Evolutionary conservation across 176 grass and related monocot species (phyloP), one percentile per base, ranked within the genome.

Genomic region (Raddia guianensis): DNA sequence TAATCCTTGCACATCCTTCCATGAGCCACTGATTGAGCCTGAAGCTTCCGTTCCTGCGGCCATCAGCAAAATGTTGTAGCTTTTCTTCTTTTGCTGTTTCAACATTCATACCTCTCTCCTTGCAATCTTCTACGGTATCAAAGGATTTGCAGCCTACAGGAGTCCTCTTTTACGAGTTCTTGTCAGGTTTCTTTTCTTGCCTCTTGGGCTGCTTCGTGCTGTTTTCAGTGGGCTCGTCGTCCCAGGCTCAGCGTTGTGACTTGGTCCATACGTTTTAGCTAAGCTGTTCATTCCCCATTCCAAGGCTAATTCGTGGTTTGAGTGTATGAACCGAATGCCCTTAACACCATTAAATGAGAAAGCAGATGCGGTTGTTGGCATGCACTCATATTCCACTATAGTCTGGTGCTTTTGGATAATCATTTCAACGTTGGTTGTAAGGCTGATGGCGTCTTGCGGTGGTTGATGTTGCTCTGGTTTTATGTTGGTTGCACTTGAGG

Each of bases 301-400:
- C 3, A 16, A 63, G 8, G 52, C 35, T 44, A 44, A 49, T 45
- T 75, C 27, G 18, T 86, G 16, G 62, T 60, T 60, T 61, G 37
- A 61, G 52, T 21, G 35, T 44, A 51, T 61, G 51, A 67, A 21
- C 27, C 34, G 13, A 59, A 57, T 72, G 64, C 18, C 13, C 9
- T 18, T 62, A 52, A 52, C 78, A 34, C 72, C 66, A 68, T 62
- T 68, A 51, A 72, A 66, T 40, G 37, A 16, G 32, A 72, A 37
- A 45, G 43, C 32, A 50, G 3, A n/a, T 44, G 10, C 9, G 51
- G 82, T 73, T 86, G 80, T 88, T 84, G 75, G 63, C 70, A 63
- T 68, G 66, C 62, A 73, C 45, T 35, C 11, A 68, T 78, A 67
- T 53, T 68, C 57, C 49, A 53, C 58, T 68, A 34, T 73, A 68